phyloP scores from a whole-genome alignment of 805 yeast genomes.

The Ogataea corticis region DNA sequence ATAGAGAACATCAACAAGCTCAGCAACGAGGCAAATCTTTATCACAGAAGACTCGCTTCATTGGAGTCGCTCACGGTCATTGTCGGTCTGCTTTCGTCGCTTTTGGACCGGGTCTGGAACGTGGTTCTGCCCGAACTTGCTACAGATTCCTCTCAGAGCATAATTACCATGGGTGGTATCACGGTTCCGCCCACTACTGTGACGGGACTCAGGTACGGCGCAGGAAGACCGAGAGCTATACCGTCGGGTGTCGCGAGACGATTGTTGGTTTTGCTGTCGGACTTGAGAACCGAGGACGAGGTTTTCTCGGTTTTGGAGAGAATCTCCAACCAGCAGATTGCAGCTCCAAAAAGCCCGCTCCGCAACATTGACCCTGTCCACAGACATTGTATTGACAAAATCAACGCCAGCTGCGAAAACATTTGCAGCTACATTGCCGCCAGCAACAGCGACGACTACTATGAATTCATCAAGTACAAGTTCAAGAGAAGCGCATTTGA shows the following conservation, averaged over 20 bases:
- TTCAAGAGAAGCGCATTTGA: slow-evolving; percentile 35
- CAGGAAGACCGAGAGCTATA: slow-evolving; percentile 18
- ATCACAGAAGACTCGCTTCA: slow-evolving; percentile 29
- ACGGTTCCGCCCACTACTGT: slow-evolving; percentile 11
- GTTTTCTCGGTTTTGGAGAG: slow-evolving; percentile 22
- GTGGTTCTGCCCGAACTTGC: slow-evolving; percentile 1
- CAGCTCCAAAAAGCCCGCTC: slow-evolving; percentile 5
- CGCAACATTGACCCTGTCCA: slow-evolving; percentile 6
- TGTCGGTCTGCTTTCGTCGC: slow-evolving; percentile 41
- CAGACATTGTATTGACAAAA: slow-evolving; percentile 28
- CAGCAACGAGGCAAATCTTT: slow-evolving; percentile 21
- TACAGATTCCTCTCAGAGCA: neutral
- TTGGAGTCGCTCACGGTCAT: slow-evolving; percentile 39
- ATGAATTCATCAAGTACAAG: slow-evolving; percentile 34
- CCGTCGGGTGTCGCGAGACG: slow-evolving; percentile 10
- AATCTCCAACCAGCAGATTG: slow-evolving; percentile 13
- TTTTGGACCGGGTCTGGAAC: slow-evolving; percentile 25
- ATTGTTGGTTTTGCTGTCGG: slow-evolving; percentile 16
- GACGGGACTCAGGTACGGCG: slow-evolving; percentile 5
- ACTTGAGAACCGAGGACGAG: slow-evolving; percentile 27
- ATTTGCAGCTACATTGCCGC: slow-evolving; percentile 50
- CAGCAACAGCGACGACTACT: slow-evolving; percentile 47
- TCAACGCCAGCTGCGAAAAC: slow-evolving; percentile 41
- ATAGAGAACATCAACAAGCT: slow-evolving; percentile 31
- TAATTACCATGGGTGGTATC: slow-evolving; percentile 9